Conservation (phyloP, 306 rosid genomes). For the Pyrus bretschneideri region DNA sequence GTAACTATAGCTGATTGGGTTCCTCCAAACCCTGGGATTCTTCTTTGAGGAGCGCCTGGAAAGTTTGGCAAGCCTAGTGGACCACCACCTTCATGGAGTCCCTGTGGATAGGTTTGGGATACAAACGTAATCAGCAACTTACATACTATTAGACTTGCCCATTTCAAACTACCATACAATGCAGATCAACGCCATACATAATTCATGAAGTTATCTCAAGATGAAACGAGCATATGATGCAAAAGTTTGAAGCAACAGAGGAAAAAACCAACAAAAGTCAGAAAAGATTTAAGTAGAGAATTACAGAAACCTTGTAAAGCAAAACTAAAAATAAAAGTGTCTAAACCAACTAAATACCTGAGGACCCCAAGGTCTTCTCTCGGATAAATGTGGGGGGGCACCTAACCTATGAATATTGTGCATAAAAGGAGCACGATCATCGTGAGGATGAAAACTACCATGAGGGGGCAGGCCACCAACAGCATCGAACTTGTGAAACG, state of each 20-base stretch:
- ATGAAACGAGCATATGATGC: not conserved
- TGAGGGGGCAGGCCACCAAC: constrained; percentile 45
- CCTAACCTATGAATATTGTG: constrained; percentile 53
- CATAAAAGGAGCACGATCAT: constrained; percentile 65
- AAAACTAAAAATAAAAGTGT: constrained; percentile 4
- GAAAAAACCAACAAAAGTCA: not conserved
- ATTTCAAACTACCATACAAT: not conserved
- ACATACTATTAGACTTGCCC: not conserved
- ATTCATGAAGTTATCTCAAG: not conserved
- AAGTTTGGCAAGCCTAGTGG: constrained; percentile 69
- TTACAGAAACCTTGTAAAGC: not conserved
- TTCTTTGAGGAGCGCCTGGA: constrained; percentile 60
- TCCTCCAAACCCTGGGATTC: constrained; percentile 63
- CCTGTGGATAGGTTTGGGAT: constrained; percentile 42
- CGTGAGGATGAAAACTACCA: constrained; percentile 50
- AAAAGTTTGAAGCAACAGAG: not conserved
- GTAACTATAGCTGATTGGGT: constrained; percentile 67
- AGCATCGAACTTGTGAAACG: constrained; percentile 53
- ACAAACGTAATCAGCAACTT: constrained; percentile 1
- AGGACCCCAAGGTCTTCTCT: constrained; percentile 86
- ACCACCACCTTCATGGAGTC: constrained; percentile 60
- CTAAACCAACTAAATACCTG: constrained; percentile 46
- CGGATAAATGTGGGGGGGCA: constrained; percentile 49
- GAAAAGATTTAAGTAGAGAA: not conserved
- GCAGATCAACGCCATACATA: not conserved